Evolutionary conservation across 2,329 filamentous ascomycete species (phyloP).

Genomic region (Septoria linicola): DNA sequence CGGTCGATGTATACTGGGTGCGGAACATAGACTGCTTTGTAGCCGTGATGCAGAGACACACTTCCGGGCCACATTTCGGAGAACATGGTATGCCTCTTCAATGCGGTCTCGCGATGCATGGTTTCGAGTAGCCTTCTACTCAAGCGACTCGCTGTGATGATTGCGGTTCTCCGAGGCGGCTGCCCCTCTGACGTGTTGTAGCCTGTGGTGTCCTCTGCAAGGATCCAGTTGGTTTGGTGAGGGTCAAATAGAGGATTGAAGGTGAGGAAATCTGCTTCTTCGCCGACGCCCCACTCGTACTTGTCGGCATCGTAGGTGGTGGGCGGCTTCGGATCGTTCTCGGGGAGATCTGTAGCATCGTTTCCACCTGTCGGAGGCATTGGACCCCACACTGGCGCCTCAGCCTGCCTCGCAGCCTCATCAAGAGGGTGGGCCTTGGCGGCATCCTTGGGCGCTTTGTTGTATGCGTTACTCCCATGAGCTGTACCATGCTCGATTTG

Average conservation of each 20-base stretch:
- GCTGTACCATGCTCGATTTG: conserved; percentile 58
- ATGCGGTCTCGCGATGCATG: conserved; percentile 74
- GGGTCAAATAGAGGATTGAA: conserved; percentile 76
- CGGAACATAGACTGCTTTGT: conserved; percentile 70
- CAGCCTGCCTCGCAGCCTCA: conserved; percentile 41
- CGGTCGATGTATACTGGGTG: conserved; percentile 59
- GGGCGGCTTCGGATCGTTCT: conserved; percentile 55
- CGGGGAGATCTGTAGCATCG: conserved; percentile 51
- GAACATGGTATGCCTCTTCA: conserved; percentile 69
- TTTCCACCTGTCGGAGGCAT: conserved; percentile 43
- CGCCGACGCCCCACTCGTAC: conserved; percentile 65
- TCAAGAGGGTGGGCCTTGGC: conserved; percentile 44
- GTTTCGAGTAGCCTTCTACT: conserved; percentile 64
- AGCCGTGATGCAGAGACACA: conserved; percentile 69
- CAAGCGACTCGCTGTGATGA: conserved; percentile 69
- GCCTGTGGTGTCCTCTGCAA: conserved; percentile 67
- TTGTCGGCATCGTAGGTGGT: conserved; percentile 55
- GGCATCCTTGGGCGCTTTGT: conserved; percentile 35
- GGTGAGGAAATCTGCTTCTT: conserved; percentile 73
- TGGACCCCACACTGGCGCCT: conserved; percentile 53
- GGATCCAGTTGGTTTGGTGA: conserved; percentile 69
- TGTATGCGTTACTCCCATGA: conserved; percentile 46
- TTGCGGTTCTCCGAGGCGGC: conserved; percentile 67
- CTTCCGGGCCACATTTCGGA: conserved; percentile 75
- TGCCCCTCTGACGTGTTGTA: conserved; percentile 55